Conservation (phyloP, 2,329 filamentous ascomycete species). For the Ophiostoma montium region DNA sequence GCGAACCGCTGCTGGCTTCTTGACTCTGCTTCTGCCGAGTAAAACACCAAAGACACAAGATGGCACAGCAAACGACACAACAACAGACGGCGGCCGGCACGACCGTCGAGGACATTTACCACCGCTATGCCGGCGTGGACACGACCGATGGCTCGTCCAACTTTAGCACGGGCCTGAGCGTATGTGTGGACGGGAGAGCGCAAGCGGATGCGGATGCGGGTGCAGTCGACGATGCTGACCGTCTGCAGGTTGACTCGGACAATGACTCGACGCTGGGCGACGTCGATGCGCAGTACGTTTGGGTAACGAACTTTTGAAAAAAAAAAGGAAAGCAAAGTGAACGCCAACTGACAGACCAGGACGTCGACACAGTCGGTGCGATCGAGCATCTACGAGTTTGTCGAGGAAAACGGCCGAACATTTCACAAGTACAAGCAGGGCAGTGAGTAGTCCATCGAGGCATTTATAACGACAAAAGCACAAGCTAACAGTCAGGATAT, state of each 20-base stretch:
- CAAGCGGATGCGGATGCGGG: too few species aligned
- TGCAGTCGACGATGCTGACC: conserved; percentile 1
- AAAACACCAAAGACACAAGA: too few species aligned
- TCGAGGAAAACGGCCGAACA: conserved; percentile 14
- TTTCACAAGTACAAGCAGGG: conserved; percentile 13
- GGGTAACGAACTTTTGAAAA: neutral
- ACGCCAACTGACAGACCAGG: neutral
- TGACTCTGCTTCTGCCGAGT: too few species aligned
- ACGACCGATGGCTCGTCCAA: conserved; percentile 5
- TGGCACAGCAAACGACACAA: too few species aligned
- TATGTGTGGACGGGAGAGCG: neutral
- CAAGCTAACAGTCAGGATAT: conserved; percentile 9
- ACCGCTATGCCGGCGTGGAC: neutral
- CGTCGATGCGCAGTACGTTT: neutral
- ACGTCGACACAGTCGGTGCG: conserved; percentile 7
- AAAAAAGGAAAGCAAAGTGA: neutral
- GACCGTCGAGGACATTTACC: neutral
- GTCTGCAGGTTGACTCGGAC: conserved; percentile 4
- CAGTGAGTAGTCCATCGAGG: conserved; percentile 5
- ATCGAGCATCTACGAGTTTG: conserved; percentile 11
- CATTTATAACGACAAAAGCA: too few species aligned
- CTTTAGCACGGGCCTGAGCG: conserved; percentile 12
- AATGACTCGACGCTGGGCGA: conserved; percentile 9
- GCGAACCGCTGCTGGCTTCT: too few species aligned
- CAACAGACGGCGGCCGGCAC: neutral